Conservation (phyloP, 306 rosid genomes). For the Sechiopsis laciniata region DNA sequence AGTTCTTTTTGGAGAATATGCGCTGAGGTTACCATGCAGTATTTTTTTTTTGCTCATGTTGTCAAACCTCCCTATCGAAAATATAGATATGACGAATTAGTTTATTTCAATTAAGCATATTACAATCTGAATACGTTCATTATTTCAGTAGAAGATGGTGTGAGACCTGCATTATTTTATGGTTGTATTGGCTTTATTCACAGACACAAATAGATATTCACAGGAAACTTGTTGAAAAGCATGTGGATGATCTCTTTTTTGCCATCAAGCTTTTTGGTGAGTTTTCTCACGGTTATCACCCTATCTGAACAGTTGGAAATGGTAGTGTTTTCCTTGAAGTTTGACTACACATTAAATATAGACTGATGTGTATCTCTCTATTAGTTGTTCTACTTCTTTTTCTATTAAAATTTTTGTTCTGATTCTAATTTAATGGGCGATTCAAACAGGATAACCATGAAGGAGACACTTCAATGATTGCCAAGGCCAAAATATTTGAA, state of each 20-base stretch:
- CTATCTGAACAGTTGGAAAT: neutral
- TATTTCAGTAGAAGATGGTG: neutral
- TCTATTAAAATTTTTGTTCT: neutral
- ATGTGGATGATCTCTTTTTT: conserved; percentile 7
- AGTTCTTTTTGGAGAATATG: neutral
- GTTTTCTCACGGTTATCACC: conserved; percentile 20
- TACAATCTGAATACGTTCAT: conserved; percentile 1
- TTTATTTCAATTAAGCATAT: neutral
- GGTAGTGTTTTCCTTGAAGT: neutral
- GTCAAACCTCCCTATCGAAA: neutral
- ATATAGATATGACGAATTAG: neutral
- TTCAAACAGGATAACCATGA: conserved; percentile 19
- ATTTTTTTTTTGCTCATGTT: conserved; percentile 1
- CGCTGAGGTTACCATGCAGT: neutral
- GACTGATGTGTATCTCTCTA: conserved; percentile 16
- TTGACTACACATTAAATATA: neutral
- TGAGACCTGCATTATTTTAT: neutral
- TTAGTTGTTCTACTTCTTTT: neutral
- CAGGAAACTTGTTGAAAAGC: conserved; percentile 10
- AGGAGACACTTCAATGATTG: neutral
- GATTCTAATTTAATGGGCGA: conserved; percentile 5
- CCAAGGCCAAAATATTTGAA: neutral
- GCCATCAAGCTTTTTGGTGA: conserved; percentile 16
- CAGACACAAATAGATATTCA: neutral
- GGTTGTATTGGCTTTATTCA: neutral